These are phyloP conservation scores for Pichia sorboxylosa DNA, from an alignment of 1,139 yeast species.

Conservation along the genomic window DNA sequence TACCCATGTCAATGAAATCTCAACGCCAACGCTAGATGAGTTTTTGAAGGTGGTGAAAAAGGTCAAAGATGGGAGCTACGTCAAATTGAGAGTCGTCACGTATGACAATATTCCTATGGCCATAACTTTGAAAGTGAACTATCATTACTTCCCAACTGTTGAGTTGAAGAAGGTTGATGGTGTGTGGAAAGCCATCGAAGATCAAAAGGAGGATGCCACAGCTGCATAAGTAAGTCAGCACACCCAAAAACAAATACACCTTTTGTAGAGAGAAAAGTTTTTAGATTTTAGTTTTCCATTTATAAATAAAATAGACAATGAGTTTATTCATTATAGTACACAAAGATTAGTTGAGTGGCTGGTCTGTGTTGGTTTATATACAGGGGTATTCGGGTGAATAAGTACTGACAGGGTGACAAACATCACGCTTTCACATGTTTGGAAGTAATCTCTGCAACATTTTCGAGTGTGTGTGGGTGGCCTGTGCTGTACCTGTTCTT, in stretches of 20 bases:
- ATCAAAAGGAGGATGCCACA: neutral
- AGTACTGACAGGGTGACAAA: too few relatives aligned
- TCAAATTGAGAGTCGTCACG: slow-evolving; percentile 68
- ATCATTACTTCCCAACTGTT: slow-evolving; percentile 82
- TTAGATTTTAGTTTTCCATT: too few relatives aligned
- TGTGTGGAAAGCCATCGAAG: slow-evolving; percentile 9
- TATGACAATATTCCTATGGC: slow-evolving; percentile 83
- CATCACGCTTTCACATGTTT: slow-evolving; percentile 20
- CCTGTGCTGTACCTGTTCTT: slow-evolving; percentile 52
- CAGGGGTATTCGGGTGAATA: too few relatives aligned
- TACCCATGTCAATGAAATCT: slow-evolving; percentile 74
- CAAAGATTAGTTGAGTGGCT: too few relatives aligned
- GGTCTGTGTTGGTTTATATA: too few relatives aligned
- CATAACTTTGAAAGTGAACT: slow-evolving; percentile 73
- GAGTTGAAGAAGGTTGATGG: slow-evolving; percentile 27
- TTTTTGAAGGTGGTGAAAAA: slow-evolving; percentile 52
- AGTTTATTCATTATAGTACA: neutral
- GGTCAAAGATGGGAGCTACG: slow-evolving; percentile 63
- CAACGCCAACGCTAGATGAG: slow-evolving; percentile 56
- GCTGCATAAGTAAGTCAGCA: too few relatives aligned
- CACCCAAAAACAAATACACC: too few relatives aligned
- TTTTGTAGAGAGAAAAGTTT: too few relatives aligned
- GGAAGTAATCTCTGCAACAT: slow-evolving; percentile 40
- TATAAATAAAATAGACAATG: too few relatives aligned
- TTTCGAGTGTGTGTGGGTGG: slow-evolving; percentile 44